A percentile compares a stretch with the other conserved stretches of the same genome.
Evolutionary conservation across 352 stramenopile genomes (phyloP).

Genomic region (Pseudoperonospora humuli): DNA sequence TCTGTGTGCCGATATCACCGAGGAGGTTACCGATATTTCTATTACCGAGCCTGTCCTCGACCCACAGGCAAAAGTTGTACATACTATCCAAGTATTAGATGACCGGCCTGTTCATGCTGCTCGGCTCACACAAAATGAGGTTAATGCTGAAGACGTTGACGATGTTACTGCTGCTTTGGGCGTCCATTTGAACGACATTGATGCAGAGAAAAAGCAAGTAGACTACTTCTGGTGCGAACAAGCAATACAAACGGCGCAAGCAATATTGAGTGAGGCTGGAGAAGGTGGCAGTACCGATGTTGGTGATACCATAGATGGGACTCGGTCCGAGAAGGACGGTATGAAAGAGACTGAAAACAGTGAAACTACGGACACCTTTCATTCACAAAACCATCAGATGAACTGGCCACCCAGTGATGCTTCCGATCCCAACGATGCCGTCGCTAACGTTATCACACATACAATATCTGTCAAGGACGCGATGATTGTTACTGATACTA

Average conservation of each 20-base stretch:
- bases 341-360: not conserved
- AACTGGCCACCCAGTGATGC: not conserved
- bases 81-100: constrained; percentile 2
- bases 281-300: not conserved
- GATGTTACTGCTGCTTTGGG: not conserved
- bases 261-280: not conserved
- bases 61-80: not conserved
- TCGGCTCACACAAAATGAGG: not conserved
- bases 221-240: not conserved
- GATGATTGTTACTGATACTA: not conserved
- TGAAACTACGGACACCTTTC: not conserved
- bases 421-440: not conserved
- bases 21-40: not conserved
- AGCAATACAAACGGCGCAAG: not conserved
- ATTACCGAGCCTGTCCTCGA: too few relatives aligned
- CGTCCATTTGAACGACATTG: not conserved
- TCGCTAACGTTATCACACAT: not conserved
- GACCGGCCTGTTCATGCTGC: constrained; percentile 13
- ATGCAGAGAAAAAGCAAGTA: not conserved
- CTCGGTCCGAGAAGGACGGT: not conserved
- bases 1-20: not conserved
- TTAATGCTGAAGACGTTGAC: not conserved
- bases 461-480: not conserved
- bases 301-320: not conserved
- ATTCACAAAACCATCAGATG: not conserved